Evolutionary conservation across 352 stramenopile species (phyloP).

Genomic region (Phytophthora multivora): DNA sequence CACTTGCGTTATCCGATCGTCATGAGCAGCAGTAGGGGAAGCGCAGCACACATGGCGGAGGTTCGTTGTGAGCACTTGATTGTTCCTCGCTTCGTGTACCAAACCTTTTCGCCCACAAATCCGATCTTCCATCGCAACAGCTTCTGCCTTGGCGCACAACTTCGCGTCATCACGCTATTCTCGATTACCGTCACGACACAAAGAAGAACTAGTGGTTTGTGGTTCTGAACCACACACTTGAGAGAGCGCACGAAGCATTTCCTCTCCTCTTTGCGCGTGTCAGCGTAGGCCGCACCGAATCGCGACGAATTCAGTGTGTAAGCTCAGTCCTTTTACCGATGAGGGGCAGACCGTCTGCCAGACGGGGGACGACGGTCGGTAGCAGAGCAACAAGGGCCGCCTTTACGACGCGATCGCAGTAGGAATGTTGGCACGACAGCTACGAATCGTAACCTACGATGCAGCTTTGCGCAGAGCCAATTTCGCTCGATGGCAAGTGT

Average conservation of each 20-base stretch:
- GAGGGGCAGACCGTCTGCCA: too few relatives aligned
- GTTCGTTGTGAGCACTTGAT: constrained; percentile 28
- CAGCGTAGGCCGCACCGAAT: neutral
- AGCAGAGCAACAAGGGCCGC: neutral
- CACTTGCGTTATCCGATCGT: constrained; percentile 18
- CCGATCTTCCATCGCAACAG: constrained; percentile 25
- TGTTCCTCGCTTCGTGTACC: constrained; percentile 14
- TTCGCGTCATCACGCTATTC: neutral
- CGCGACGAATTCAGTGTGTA: constrained; percentile 12
- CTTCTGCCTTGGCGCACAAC: constrained; percentile 4
- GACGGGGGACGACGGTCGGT: neutral
- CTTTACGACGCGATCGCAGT: constrained; percentile 8
- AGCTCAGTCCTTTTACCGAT: neutral
- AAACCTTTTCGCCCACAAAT: constrained; percentile 16
- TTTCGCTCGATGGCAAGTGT: too few relatives aligned
- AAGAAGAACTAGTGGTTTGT: too few relatives aligned
- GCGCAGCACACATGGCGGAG: constrained; percentile 9
- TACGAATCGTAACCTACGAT: too few relatives aligned
- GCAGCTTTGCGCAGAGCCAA: neutral
- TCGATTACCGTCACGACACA: neutral
- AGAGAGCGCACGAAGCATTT: neutral
- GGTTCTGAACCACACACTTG: neutral
- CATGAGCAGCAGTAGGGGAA: constrained; percentile 20
- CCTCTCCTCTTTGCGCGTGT: neutral
- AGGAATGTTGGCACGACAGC: too few relatives aligned